phyloP scores from a whole-genome alignment of 1,139 yeast species.

The Citeromyces siamensis region DNA sequence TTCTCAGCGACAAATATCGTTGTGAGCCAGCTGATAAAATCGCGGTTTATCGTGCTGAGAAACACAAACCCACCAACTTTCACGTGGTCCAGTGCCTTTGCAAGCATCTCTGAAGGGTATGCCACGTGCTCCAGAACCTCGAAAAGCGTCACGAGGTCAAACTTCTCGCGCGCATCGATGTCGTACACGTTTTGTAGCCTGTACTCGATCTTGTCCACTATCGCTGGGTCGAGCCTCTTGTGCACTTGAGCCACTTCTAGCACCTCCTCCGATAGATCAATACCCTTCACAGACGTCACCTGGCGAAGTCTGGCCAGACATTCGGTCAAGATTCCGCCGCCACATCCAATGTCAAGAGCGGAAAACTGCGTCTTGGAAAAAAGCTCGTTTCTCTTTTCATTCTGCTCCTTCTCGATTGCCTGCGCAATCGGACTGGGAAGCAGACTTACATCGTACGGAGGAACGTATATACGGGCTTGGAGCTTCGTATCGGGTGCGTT shows the following conservation, averaged over 20 bases:
- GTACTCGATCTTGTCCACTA: constrained; percentile 43
- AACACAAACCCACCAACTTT: constrained; percentile 79
- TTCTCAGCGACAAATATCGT: constrained; percentile 89
- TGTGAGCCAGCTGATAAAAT: constrained; percentile 81
- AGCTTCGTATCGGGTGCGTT: constrained; percentile 27
- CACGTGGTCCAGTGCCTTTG: constrained; percentile 53
- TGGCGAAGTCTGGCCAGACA: constrained; percentile 68
- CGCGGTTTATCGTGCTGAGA: constrained; percentile 85
- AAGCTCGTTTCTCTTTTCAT: constrained; percentile 28
- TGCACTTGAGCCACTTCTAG: constrained; percentile 71
- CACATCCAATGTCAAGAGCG: constrained; percentile 90
- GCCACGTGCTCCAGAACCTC: constrained; percentile 94
- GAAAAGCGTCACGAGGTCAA: constrained; percentile 78
- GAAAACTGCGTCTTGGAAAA: constrained; percentile 24
- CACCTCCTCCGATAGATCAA: constrained; percentile 79
- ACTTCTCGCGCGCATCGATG: constrained; percentile 29
- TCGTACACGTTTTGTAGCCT: constrained; percentile 50
- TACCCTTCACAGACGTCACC: constrained; percentile 57
- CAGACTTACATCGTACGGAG: constrained; percentile 57
- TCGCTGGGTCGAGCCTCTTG: constrained; percentile 47
- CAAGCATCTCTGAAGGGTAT: constrained; percentile 61
- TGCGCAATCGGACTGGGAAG: constrained; percentile 42
- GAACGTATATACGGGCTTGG: constrained; percentile 50
- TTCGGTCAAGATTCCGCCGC: constrained; percentile 90
- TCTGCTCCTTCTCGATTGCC: constrained; percentile 37